Conservation (phyloP, 2,329 filamentous ascomycete species). For the Bipolaris bicolor region DNA sequence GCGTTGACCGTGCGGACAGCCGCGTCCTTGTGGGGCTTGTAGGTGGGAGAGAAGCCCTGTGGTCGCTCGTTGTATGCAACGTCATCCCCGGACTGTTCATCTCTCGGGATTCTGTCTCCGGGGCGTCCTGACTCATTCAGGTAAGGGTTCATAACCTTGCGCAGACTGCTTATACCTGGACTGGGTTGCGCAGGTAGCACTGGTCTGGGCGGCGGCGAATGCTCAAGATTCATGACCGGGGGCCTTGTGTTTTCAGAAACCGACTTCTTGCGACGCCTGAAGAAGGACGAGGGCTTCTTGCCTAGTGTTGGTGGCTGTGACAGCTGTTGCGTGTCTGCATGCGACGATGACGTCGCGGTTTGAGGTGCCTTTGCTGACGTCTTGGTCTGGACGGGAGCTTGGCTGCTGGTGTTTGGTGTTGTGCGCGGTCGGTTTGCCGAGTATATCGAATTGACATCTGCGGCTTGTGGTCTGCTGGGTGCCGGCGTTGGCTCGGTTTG, state of each 20-base stretch:
- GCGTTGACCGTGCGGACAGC: slow-evolving; percentile 70
- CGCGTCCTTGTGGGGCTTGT: slow-evolving; percentile 73
- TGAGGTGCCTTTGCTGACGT: slow-evolving; percentile 39
- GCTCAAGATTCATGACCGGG: slow-evolving; percentile 59
- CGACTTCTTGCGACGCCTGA: slow-evolving; percentile 91
- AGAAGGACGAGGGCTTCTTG: slow-evolving; percentile 95
- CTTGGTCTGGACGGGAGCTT: slow-evolving; percentile 58
- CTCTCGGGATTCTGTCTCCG: slow-evolving; percentile 32
- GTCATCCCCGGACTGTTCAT: slow-evolving; percentile 34
- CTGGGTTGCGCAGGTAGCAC: slow-evolving; percentile 46
- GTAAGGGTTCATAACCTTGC: slow-evolving; percentile 87
- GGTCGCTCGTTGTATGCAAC: slow-evolving; percentile 48
- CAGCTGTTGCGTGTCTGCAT: slow-evolving; percentile 34
- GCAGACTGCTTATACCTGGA: slow-evolving; percentile 74
- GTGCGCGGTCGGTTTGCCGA: slow-evolving; percentile 46
- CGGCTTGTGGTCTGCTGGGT: slow-evolving; percentile 27
- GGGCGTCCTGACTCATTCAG: slow-evolving; percentile 52
- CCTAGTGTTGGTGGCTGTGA: slow-evolving; percentile 59
- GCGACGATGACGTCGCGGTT: slow-evolving; percentile 26
- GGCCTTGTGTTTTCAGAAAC: slow-evolving; percentile 70
- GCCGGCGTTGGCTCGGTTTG: slow-evolving; percentile 28
- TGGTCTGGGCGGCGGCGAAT: slow-evolving; percentile 42
- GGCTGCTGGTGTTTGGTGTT: slow-evolving; percentile 50
- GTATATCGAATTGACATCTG: slow-evolving; percentile 40
- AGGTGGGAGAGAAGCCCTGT: slow-evolving; percentile 75